Evolutionary conservation across 352 stramenopile genomes (phyloP).

Genomic region (Peronospora destructor): DNA sequence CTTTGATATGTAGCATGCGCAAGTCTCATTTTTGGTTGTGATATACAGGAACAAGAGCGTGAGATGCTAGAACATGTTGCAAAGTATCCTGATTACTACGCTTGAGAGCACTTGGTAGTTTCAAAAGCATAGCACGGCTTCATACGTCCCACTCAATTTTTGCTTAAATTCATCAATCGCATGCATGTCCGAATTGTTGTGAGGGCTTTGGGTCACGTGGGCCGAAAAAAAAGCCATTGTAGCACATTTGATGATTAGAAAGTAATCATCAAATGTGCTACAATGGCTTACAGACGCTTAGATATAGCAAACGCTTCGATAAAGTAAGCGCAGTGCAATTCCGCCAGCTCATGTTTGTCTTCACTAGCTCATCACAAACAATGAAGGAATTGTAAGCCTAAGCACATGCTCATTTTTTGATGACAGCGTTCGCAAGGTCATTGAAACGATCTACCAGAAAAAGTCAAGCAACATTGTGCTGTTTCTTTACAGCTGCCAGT

Average conservation of each 20-base stretch:
- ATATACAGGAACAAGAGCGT: slow-evolving; percentile 84
- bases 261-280: slow-evolving; percentile 9
- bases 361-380: too few relatives aligned
- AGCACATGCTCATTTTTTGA: slow-evolving; percentile 2
- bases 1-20: neutral
- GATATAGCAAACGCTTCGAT: slow-evolving; percentile 42
- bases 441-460: neutral
- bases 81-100: slow-evolving; percentile 92
- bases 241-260: too few relatives aligned
- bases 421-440: slow-evolving; percentile 6
- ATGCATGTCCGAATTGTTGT: too few relatives aligned
- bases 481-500: slow-evolving; percentile 31
- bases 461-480: neutral
- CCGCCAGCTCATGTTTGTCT: too few relatives aligned
- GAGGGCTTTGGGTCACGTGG: slow-evolving; percentile 14
- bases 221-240: too few relatives aligned
- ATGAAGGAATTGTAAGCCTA: too few relatives aligned
- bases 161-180: neutral
- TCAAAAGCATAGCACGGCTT: neutral
- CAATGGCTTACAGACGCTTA: slow-evolving; percentile 23
- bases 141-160: too few relatives aligned
- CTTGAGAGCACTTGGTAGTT: slow-evolving; percentile 23
- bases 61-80: slow-evolving; percentile 87
- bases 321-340: slow-evolving; percentile 35
- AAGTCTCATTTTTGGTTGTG: slow-evolving; percentile 5